Percentiles rank a stretch among this genome's conserved stretches.
Conservation (phyloP, 2,329 filamentous ascomycete species). For the Fusarium bactridioides region DNA sequence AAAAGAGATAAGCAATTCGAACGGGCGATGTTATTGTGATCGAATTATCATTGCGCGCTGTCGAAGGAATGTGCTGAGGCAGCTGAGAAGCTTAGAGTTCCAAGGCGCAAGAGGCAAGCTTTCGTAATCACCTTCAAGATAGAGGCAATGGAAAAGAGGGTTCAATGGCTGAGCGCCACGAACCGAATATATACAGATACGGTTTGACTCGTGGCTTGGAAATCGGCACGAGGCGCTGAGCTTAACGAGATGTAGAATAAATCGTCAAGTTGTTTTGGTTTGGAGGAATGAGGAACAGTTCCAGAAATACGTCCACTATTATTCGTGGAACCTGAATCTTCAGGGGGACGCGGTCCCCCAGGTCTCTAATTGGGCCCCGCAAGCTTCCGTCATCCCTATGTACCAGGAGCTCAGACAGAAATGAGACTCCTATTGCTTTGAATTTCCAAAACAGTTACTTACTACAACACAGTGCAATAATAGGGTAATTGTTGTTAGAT, state of each 20-base stretch:
- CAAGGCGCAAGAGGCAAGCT: constrained; percentile 21
- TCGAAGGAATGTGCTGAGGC: constrained; percentile 10
- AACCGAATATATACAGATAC: neutral
- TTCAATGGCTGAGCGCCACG: constrained; percentile 9
- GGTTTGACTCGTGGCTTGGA: neutral
- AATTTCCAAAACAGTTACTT: neutral
- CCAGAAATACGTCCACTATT: constrained; percentile 19
- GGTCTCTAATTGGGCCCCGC: constrained; percentile 35
- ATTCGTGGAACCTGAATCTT: constrained; percentile 29
- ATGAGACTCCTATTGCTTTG: constrained; percentile 10
- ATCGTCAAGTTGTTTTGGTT: constrained; percentile 24
- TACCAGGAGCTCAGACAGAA: constrained; percentile 11
- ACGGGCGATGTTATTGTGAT: constrained; percentile 17
- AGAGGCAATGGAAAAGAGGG: constrained; percentile 19
- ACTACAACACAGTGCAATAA: neutral
- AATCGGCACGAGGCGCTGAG: neutral
- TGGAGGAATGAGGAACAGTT: constrained; percentile 22
- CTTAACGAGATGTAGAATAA: neutral
- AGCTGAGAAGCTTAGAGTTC: constrained; percentile 18
- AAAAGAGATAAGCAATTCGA: neutral
- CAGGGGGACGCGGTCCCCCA: constrained; percentile 28
- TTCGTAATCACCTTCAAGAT: constrained; percentile 20
- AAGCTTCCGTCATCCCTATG: constrained; percentile 30
- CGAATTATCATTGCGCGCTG: constrained; percentile 33
- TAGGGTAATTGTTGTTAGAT: constrained; percentile 1